These are phyloP conservation scores for Colletotrichum viniferum DNA, from an alignment of 2,329 filamentous ascomycete species.

Conservation along the genomic window DNA sequence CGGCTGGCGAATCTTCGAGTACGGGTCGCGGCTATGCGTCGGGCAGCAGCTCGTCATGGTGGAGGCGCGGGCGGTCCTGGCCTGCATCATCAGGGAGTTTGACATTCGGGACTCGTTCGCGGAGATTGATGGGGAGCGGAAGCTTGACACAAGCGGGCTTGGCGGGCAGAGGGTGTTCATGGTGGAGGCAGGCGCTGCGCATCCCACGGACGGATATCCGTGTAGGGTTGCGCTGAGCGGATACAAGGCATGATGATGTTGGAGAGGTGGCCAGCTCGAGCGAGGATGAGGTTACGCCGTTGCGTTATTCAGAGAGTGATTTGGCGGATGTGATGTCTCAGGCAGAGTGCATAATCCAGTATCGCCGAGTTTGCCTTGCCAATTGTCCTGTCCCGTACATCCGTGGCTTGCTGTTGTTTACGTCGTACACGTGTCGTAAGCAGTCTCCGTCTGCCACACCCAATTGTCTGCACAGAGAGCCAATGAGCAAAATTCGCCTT, in stretches of 20 bases:
- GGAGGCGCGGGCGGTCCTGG: slow-evolving; percentile 51
- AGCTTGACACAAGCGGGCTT: slow-evolving; percentile 7
- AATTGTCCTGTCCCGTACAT: neutral
- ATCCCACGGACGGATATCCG: slow-evolving; percentile 17
- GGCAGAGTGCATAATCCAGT: neutral
- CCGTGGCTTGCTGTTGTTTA: neutral
- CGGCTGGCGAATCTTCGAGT: slow-evolving; percentile 56
- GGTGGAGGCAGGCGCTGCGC: slow-evolving; percentile 19
- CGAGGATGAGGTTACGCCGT: neutral
- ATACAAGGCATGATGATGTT: neutral
- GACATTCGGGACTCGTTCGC: slow-evolving; percentile 32
- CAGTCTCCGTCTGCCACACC: neutral
- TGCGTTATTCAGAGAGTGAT: neutral
- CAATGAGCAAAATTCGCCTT: neutral
- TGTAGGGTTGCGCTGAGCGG: slow-evolving; percentile 6
- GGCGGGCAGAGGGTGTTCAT: slow-evolving; percentile 14
- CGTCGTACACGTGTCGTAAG: neutral
- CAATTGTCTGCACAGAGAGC: neutral
- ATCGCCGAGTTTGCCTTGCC: neutral
- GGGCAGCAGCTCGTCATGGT: slow-evolving; percentile 45
- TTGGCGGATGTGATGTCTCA: neutral
- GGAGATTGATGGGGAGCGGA: slow-evolving; percentile 8
- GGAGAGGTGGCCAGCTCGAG: neutral
- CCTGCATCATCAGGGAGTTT: slow-evolving; percentile 50
- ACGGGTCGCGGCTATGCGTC: slow-evolving; percentile 56